Conservation (phyloP, 257 asterid species). For the Plectranthus barbatus region DNA sequence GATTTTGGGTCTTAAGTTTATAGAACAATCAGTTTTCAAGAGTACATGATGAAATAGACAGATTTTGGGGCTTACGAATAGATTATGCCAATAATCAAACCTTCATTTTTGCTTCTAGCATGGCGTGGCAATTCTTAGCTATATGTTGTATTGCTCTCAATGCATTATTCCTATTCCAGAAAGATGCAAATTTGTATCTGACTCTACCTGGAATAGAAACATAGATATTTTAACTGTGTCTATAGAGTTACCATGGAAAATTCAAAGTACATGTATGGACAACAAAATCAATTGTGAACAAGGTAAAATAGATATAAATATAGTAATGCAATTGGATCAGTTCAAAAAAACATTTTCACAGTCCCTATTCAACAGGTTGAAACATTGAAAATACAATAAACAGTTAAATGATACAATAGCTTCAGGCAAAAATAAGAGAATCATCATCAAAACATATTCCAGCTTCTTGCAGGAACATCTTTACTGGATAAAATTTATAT, state of each 20-base stretch:
- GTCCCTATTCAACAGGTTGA: not conserved
- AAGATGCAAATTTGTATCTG: conserved; percentile 93
- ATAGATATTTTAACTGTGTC: not conserved
- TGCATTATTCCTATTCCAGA: conserved; percentile 90
- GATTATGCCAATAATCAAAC: conserved; percentile 27
- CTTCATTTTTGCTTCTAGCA: conserved; percentile 81
- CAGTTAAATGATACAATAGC: not conserved
- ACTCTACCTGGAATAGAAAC: conserved; percentile 67
- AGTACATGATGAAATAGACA: not conserved
- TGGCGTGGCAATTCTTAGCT: conserved; percentile 44
- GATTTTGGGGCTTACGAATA: not conserved
- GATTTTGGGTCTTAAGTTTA: too few species aligned
- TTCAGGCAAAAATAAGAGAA: not conserved
- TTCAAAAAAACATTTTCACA: not conserved
- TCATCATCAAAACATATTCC: not conserved
- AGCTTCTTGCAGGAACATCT: not conserved
- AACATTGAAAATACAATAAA: not conserved
- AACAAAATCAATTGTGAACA: conserved; percentile 9
- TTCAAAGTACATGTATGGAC: not conserved
- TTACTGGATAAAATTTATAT: not conserved
- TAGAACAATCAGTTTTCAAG: too few species aligned
- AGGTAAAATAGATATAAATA: not conserved
- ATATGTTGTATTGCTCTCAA: conserved; percentile 62
- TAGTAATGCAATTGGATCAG: not conserved
- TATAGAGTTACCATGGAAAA: not conserved